Percentiles rank a stretch among this genome's conserved stretches.
These are phyloP conservation scores for Ustilago vetiveriae DNA, from an alignment of 1,284 basidiomycete species.

Conservation along the genomic window DNA sequence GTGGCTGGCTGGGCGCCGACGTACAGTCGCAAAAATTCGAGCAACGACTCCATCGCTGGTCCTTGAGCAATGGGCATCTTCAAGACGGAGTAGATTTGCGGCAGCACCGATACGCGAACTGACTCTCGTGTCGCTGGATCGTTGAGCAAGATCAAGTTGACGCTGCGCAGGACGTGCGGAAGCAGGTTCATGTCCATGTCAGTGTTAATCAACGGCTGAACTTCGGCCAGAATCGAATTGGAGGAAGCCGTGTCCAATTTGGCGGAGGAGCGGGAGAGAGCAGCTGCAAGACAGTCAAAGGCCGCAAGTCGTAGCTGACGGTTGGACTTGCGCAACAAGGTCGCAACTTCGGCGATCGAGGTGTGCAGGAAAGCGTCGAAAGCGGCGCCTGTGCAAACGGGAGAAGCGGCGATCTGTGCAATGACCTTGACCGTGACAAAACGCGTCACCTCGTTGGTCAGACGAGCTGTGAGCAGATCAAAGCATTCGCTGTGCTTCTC, in stretches of 20 bases:
- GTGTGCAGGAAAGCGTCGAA: constrained; percentile 82
- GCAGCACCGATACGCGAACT: constrained; percentile 70
- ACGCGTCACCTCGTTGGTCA: constrained; percentile 73
- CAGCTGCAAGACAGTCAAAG: constrained; percentile 80
- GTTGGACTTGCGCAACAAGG: constrained; percentile 81
- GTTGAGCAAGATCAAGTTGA: constrained; percentile 45
- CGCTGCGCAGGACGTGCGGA: constrained; percentile 44
- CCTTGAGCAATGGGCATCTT: constrained; percentile 81
- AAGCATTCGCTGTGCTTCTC: constrained; percentile 68
- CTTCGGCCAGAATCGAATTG: constrained; percentile 48
- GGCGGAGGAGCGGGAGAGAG: constrained; percentile 74
- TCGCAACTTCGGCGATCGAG: constrained; percentile 78
- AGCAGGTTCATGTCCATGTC: constrained; percentile 57
- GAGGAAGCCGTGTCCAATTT: constrained; percentile 31
- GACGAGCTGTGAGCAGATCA: constrained; percentile 79
- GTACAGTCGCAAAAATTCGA: constrained; percentile 81
- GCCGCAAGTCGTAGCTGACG: constrained; percentile 80
- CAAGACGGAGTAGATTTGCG: constrained; percentile 77
- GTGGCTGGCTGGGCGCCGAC: constrained; percentile 77
- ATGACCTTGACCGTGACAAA: constrained; percentile 70
- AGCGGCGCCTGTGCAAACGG: constrained; percentile 65
- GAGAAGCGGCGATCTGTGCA: constrained; percentile 69
- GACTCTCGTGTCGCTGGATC: constrained; percentile 25
- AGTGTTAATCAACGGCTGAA: constrained; percentile 49
- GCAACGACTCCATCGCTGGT: constrained; percentile 79